phyloP scores from a whole-genome alignment of 2,329 filamentous ascomycete species.

The Monosporascus sp. region DNA sequence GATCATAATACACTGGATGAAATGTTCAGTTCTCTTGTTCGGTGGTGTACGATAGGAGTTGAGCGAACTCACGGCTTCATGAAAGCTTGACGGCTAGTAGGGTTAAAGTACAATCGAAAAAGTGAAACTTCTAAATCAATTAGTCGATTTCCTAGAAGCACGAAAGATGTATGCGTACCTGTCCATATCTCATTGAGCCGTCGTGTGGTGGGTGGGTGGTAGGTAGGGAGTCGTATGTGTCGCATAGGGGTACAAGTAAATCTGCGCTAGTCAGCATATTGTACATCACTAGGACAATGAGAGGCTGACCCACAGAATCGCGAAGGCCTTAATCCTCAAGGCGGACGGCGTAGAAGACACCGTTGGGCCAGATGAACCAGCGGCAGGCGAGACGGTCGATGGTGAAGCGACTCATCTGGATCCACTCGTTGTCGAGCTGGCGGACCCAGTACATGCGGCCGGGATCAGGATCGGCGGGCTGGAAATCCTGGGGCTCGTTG shows the following conservation, averaged over 20 bases:
- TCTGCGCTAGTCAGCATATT: neutral
- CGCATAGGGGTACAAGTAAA: neutral
- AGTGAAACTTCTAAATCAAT: too few relatives aligned
- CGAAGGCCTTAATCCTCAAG: conserved; percentile 32
- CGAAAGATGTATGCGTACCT: too few relatives aligned
- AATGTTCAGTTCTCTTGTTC: too few relatives aligned
- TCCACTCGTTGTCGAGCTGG: conserved; percentile 56
- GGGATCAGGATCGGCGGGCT: conserved; percentile 55
- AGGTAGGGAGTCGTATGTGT: neutral
- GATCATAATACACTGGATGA: too few relatives aligned
- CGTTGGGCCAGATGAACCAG: conserved; percentile 54
- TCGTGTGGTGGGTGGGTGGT: too few relatives aligned
- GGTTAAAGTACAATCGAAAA: too few relatives aligned
- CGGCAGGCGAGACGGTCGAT: conserved; percentile 54
- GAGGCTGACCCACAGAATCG: neutral
- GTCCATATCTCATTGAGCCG: too few relatives aligned
- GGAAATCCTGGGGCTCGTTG: conserved; percentile 56
- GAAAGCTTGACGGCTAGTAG: too few relatives aligned
- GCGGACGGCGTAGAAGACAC: conserved; percentile 57
- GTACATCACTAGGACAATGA: neutral
- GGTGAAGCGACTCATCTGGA: conserved; percentile 51
- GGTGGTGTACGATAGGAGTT: too few relatives aligned
- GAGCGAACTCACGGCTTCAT: too few relatives aligned
- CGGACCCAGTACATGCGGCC: conserved; percentile 56
- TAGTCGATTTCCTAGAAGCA: too few relatives aligned